phyloP scores from a whole-genome alignment of 2,329 filamentous ascomycete species.

The Fusarium heterosporum region DNA sequence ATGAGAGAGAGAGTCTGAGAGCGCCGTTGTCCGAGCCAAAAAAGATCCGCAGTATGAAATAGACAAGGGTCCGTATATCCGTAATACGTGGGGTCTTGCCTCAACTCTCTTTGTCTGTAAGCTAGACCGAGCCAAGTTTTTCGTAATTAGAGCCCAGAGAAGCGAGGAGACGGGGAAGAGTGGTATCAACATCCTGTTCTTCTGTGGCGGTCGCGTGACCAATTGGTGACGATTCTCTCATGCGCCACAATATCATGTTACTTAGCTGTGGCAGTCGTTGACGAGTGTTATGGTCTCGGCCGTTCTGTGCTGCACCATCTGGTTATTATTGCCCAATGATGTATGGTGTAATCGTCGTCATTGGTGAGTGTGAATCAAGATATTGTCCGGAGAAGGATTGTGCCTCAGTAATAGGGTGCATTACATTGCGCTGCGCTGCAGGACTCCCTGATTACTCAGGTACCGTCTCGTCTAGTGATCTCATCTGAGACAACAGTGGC shows the following conservation, averaged over 20 bases:
- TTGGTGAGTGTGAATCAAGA: neutral
- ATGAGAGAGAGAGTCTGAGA: neutral
- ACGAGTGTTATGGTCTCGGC: neutral
- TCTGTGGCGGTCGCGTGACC: constrained; percentile 11
- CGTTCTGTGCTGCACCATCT: neutral
- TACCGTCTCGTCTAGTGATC: neutral
- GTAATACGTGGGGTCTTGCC: constrained; percentile 7
- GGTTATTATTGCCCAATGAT: neutral
- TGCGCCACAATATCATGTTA: neutral
- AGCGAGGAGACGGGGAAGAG: neutral
- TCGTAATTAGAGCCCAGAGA: neutral
- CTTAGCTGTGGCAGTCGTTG: neutral
- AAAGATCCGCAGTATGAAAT: neutral
- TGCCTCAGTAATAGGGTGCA: neutral
- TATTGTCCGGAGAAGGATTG: neutral
- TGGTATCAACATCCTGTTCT: neutral
- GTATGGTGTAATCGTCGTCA: neutral
- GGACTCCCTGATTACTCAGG: neutral
- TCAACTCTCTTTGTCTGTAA: neutral
- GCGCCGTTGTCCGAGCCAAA: constrained; percentile 4
- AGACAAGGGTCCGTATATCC: constrained; percentile 22
- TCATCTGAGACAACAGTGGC: neutral
- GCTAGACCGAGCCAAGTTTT: constrained; percentile 10
- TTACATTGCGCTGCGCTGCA: neutral
- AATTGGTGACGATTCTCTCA: neutral